Percentiles rank a stretch among this genome's conserved stretches.
phyloP scores from a whole-genome alignment of 345 rosid genomes.

The Erodium maritimum region DNA sequence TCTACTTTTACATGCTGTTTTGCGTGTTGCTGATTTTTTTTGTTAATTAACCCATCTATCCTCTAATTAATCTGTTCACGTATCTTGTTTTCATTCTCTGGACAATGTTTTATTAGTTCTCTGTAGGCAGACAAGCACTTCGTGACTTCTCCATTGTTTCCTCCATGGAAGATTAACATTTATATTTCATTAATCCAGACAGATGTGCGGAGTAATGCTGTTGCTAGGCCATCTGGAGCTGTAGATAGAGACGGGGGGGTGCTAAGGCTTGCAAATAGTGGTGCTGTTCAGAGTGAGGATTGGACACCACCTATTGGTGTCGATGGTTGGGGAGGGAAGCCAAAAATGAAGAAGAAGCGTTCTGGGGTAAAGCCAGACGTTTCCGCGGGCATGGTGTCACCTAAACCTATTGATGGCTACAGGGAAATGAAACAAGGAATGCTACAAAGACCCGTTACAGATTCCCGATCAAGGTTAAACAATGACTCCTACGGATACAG shows the following conservation, averaged over 20 bases:
- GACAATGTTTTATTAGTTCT: no score
- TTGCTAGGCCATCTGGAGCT: conserved; percentile 49
- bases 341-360: conserved; percentile 85
- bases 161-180: neutral
- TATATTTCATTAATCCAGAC: conserved; percentile 28
- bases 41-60: no score
- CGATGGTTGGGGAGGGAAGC: conserved; percentile 81
- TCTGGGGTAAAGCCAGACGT: conserved; percentile 66
- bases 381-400: conserved; percentile 35
- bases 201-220: conserved; percentile 60
- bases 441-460: conserved; percentile 44
- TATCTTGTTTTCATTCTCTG: no score
- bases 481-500: conserved; percentile 70
- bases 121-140: neutral
- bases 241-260: conserved; percentile 70
- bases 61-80: no score
- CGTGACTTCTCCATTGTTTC: neutral
- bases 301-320: conserved; percentile 49
- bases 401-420: conserved; percentile 51
- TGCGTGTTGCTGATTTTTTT: no score
- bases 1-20: no score
- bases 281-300: conserved; percentile 56
- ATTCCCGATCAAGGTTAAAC: conserved; percentile 55
- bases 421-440: conserved; percentile 67
- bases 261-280: conserved; percentile 44